Evolutionary conservation across 257 asterid genomes (phyloP), one percentile per base, ranked within the genome.

Genomic region (Forsythia viridissima): DNA sequence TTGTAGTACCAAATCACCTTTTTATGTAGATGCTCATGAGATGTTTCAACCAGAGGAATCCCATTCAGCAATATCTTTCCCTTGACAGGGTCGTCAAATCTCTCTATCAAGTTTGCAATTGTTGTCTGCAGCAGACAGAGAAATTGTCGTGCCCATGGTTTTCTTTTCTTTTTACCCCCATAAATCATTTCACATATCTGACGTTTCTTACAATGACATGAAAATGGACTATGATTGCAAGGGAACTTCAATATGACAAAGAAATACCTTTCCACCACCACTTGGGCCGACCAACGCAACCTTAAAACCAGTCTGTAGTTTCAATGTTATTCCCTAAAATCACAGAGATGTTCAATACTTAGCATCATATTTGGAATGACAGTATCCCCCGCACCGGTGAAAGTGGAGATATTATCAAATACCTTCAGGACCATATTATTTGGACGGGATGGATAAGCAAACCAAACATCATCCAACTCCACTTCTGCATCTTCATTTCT

Each of bases 251-350:
- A 37, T 65, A 75, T 12, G 10, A 36, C 4, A 12, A 73, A 72
- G 30, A 12, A 69, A 36, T 89, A 92, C 97, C 96, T 93, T 93
- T 80, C 97, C 98, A 73, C 97, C 97, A 63, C 98, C 98, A 82
- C 98, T 93, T 73, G 98, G 97, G 81, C 98, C 97, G 51, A 92
- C 98, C 48, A 93, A 83, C 8, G 98, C 98, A 67, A 93, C 96
- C 85, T 93, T 92, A 43, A 97, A 90, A 55, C 93, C 97, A 24
- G 94, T 88, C 72, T 82, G 85, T 69, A 93, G 79, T 70, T 89
- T 90, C 78, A 93, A 70, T 4, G 94, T 83, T 68, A 89, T 87
- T 79, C 98, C 98, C 98, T 93, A 81, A 68, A 85, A 75, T 63
- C 80, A 72, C 48, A 73, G 69, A 71, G 67, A 71, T 43, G 73